Evolutionary conservation across 805 yeast species (phyloP), one percentile per base, ranked within the genome.

Genomic region (Blastobotrys muscicola): DNA sequence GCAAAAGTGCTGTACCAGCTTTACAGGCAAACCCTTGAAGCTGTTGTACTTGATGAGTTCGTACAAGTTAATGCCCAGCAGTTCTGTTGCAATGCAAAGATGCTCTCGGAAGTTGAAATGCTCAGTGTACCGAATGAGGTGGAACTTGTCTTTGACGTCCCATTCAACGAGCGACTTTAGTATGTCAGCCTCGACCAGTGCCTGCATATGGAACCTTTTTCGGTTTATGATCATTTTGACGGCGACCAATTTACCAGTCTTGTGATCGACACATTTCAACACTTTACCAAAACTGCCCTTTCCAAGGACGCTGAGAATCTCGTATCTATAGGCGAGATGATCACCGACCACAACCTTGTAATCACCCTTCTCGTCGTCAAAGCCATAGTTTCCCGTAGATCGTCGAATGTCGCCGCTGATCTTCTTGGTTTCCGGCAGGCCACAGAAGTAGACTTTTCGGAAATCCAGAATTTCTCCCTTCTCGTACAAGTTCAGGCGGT

Each of bases 251-350:
- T 64, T 64, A 5, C 75, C 70, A 3, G 62, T 62, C 54, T 79
- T 80, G 55, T 81, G 83, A 62, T 86, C 95, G 15, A 63, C 58
- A 47, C 87, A 81, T 45, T 74, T 68, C 5, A 82, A 65, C 1
- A 86, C 95, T 42, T 76, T 77, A 0, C 95, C 95, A 66, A 85
- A 85, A 36, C 89, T 78, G 6, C 95, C 95, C 40, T 72, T 75
- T 0, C 95, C 95, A 8, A 85, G 67, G 1, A 68, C 60, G 2
- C 67, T 60, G 14, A 74, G 41, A 3, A 85, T 76, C 50, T 82
- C 78, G 56, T 80, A 86, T 26, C 94, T 63, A 58, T 78, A 85
- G 43, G 80, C 80, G 36, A 85, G 73, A 50, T 85, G 95, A 56
- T 85, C 95, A 8, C 80, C 76, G 1, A 59, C 56, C 0, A 67